These are phyloP conservation scores for Cytospora mali DNA, from an alignment of 2,329 filamentous ascomycete genomes.

Conservation along the genomic window DNA sequence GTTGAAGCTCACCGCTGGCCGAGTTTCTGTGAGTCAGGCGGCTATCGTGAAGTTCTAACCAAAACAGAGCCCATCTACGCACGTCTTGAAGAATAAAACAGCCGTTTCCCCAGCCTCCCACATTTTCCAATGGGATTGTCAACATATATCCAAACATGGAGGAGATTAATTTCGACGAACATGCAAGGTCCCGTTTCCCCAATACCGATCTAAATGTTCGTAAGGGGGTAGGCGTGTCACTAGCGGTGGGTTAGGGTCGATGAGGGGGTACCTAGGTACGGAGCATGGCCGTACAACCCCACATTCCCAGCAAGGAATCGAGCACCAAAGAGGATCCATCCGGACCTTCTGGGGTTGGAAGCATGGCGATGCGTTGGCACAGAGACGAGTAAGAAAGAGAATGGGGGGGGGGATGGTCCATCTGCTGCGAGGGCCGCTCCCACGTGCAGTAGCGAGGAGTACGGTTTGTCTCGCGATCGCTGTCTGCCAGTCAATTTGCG, in stretches of 20 bases:
- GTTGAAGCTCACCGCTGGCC: constrained; percentile 14
- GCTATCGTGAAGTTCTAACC: constrained; percentile 19
- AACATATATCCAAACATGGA: constrained; percentile 21
- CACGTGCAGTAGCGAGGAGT: neutral
- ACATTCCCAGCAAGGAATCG: neutral
- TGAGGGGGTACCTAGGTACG: constrained; percentile 3
- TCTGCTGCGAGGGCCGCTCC: neutral
- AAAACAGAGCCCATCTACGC: constrained; percentile 13
- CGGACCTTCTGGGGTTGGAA: neutral
- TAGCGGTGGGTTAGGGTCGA: constrained; percentile 21
- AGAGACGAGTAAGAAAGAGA: neutral
- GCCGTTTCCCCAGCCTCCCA: constrained; percentile 21
- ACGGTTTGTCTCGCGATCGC: neutral
- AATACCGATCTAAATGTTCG: too few species aligned
- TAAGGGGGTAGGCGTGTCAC: constrained; percentile 8
- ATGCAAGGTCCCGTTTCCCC: constrained; percentile 12
- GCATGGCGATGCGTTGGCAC: constrained; percentile 1
- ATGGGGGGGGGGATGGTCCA: neutral
- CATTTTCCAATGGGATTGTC: constrained; percentile 19
- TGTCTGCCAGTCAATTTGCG: neutral
- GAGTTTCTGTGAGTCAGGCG: constrained; percentile 4
- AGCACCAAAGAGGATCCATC: neutral
- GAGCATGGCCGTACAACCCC: neutral
- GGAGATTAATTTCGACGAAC: constrained; percentile 9
- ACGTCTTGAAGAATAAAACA: constrained; percentile 2